Evolutionary conservation across 2,329 filamentous ascomycete genomes (phyloP).

Genomic region (Hypoxylon sp.): DNA sequence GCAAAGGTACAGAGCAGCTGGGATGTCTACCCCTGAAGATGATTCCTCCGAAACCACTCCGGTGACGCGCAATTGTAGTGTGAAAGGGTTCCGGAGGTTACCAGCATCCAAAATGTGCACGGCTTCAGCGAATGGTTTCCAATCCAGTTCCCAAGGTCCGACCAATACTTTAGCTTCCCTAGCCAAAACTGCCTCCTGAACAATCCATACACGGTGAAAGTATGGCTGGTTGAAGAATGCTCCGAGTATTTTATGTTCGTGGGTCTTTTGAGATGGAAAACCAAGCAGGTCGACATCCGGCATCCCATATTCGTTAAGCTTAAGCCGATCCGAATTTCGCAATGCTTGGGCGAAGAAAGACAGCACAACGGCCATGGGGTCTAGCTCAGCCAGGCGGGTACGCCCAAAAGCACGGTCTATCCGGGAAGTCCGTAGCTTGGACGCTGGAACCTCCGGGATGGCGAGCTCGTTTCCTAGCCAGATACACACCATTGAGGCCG

Average conservation of each 20-base stretch:
- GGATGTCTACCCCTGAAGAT: constrained; percentile 7
- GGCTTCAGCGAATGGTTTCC: constrained; percentile 22
- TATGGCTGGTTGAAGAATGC: constrained; percentile 16
- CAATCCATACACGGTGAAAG: constrained; percentile 24
- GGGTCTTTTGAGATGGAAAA: constrained; percentile 9
- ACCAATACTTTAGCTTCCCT: constrained; percentile 15
- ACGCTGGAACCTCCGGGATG: constrained; percentile 1
- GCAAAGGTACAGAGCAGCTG: constrained; percentile 9
- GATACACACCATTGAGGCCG: constrained; percentile 6
- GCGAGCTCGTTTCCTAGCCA: constrained; percentile 15
- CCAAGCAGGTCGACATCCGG: constrained; percentile 12
- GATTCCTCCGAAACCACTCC: constrained; percentile 12
- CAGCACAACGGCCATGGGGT: constrained; percentile 13
- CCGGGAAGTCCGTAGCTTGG: constrained; percentile 7
- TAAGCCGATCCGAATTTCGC: constrained; percentile 10
- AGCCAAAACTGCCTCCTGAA: constrained; percentile 22
- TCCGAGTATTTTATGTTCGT: constrained; percentile 9
- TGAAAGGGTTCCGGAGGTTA: constrained; percentile 10
- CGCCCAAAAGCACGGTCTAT: constrained; percentile 13
- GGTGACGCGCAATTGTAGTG: constrained; percentile 9
- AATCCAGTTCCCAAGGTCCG: constrained; percentile 19
- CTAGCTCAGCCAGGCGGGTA: constrained; percentile 7
- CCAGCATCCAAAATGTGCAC: constrained; percentile 5
- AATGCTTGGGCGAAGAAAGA: constrained; percentile 20
- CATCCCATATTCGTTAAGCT: constrained; percentile 1